phyloP scores from a whole-genome alignment of 1,284 basidiomycete species.

The Heterobasidion irregulare region DNA sequence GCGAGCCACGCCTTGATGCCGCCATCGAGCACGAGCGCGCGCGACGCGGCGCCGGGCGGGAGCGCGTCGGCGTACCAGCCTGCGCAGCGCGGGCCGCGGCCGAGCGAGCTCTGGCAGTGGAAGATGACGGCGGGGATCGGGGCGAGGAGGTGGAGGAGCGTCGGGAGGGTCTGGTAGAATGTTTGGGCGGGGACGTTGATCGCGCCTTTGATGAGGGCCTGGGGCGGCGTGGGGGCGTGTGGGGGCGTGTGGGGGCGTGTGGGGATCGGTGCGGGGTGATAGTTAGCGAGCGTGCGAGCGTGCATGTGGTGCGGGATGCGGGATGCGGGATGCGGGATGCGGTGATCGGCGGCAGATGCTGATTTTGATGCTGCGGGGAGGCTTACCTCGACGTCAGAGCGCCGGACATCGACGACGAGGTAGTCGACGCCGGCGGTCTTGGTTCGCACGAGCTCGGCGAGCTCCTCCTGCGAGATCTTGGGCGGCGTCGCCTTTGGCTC shows the following conservation, averaged over 20 bases:
- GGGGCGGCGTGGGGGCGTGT: too few species aligned
- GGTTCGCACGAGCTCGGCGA: conserved; percentile 9
- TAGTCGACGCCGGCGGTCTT: conserved; percentile 7
- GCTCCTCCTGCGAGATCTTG: conserved; percentile 10
- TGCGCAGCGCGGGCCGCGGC: conserved; percentile 15
- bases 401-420: conserved; percentile 18
- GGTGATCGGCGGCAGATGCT: too few species aligned
- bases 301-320: too few species aligned
- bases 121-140: conserved; percentile 16
- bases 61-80: conserved; percentile 17
- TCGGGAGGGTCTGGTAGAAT: conserved; percentile 17
- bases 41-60: conserved; percentile 3
- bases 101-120: conserved; percentile 17
- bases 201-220: conserved; percentile 15
- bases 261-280: background rate
- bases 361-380: background rate
- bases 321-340: too few species aligned
- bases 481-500: conserved; percentile 7
- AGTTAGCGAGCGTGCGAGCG: background rate
- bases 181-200: conserved; percentile 21
- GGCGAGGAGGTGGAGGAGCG: conserved; percentile 12
- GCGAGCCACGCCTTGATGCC: conserved; percentile 17
- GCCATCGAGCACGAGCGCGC: conserved; percentile 16
- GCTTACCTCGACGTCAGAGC: conserved; percentile 18
- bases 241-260: too few species aligned